Evolutionary conservation across 306 rosid genomes (phyloP), one percentile per base, ranked within the genome.

Genomic region (Begonia fuchsioides): DNA sequence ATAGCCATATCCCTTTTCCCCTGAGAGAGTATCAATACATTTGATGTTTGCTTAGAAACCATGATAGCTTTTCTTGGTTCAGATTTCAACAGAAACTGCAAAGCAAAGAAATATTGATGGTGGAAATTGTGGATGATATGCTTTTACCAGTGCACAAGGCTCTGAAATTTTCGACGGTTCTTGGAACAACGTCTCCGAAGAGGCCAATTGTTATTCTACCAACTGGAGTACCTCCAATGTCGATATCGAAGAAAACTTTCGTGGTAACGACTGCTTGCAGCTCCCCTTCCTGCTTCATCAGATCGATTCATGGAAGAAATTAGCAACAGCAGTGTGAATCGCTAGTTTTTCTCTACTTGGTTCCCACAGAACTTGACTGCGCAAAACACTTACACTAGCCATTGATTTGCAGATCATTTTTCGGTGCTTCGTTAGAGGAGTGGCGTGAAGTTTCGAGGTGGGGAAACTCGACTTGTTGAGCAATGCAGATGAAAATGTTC

Each of bases 1-100:
- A 74, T 76, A 88, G 50, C 95, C 95, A 64, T 78, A 88, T 47
- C 95, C 90, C 70, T 81, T 84, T 72, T 88, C 97, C 58, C 93
- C 97, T 88, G 73, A 68, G 68, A 32, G 61, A 57, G 57, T 60
- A 63, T 48, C 41, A 13, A 38, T 62, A 39, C 55, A 55, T 20
- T 58, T 47, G n/a, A n/a, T n/a, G n/a, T n/a, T n/a, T n/a, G n/a
- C 52, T 48, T 54, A 46, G 17, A 38, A 15, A 15, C 17, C 48
- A 44, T 51, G 11, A 53, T 41, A n/a, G n/a, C 17, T 47, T n/a
- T 14, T 47, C 54, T 55, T n/a, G n/a, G 15, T 15, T 39, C 50
- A 14, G 35, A 62, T 56, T 54, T 26, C 15, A 52, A 49, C 4
- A 52, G 52, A 43, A 47, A 32, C 50, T 51, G 50, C 55, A 67